Evolutionary conservation across 1,284 basidiomycete genomes (phyloP), one percentile per base, ranked within the genome.

Genomic region (Malassezia psittaci): DNA sequence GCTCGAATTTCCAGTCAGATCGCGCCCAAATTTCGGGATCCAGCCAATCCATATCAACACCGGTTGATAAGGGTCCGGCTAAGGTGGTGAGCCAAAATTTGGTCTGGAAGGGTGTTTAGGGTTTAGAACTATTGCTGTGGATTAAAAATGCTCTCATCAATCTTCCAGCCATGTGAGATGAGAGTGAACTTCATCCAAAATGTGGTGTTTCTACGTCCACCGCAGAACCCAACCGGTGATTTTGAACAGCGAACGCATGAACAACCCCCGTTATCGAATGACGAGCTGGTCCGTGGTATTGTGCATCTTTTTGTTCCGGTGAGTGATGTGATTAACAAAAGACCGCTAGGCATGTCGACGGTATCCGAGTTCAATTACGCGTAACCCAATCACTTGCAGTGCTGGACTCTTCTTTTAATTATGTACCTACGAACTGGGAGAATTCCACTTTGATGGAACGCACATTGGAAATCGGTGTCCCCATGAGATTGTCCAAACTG

Each of bases 171-270:
- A 7, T 68, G 67, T 46, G 67, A 69, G 62, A 57, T 69, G 51
- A 64, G 67, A 60, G 60, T 74, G 16, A 69, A 73, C 43, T 48
- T 74, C 38, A 65, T 74, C 19, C 67, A 71, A 29, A 68, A 69
- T 59, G 68, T 65, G 32, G 52, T 73, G 44, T 73, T 72, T 51
- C 52, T 74, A 34, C 64, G 67, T 36, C 72, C 72, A 2, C 69
- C 72, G 19, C 62, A 66, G 33, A 61, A 56, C n/a, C 54, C 62
- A 16, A n/a, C 13, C 7, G 54, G 63, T 3, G 63, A 63, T 16
- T 63, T 64, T 10, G 60, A 59, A 13, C 59, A 66, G 57, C 55
- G 46, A 0, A 34, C 32, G 29, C 34, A 57, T 38, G 65, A 66
- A 32, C 43, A 56, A 8, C 69, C 69, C 7, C 72, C 72, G 8